phyloP scores from a whole-genome alignment of 257 asterid genomes.

The Capsicum rhomboideum region DNA sequence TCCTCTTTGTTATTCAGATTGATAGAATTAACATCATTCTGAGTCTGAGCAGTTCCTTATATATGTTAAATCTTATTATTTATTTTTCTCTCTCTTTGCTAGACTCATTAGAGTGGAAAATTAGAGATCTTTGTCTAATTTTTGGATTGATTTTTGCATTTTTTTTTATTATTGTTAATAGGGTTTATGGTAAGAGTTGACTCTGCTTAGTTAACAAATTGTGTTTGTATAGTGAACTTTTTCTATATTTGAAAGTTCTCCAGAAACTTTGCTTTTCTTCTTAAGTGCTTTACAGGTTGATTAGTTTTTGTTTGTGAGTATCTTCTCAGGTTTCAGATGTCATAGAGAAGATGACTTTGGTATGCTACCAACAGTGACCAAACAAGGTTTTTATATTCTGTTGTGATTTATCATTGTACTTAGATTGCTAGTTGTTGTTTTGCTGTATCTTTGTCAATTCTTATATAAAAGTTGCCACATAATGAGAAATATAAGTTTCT shows the following conservation, averaged over 20 bases:
- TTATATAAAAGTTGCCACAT: background rate
- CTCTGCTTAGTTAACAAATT: background rate
- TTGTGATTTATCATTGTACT: background rate
- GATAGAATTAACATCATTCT: background rate
- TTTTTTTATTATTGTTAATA: slow-evolving; percentile 5
- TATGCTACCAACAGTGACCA: background rate
- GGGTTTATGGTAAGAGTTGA: slow-evolving; percentile 15
- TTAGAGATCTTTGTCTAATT: background rate
- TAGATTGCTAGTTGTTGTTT: background rate
- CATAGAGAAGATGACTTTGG: background rate
- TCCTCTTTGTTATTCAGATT: background rate
- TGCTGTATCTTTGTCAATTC: background rate
- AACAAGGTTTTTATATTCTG: background rate
- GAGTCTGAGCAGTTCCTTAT: background rate
- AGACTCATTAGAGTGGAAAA: background rate
- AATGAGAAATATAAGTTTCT: background rate
- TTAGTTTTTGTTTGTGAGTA: background rate
- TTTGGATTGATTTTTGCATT: background rate
- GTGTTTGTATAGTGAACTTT: background rate
- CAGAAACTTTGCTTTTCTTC: background rate
- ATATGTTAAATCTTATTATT: background rate
- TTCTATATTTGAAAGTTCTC: background rate
- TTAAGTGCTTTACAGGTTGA: background rate
- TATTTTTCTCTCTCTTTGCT: background rate
- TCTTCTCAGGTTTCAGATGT: background rate